Base-by-base conservation (phyloP, 441 rosid genomes). In the Eruca vesicaria region DNA sequence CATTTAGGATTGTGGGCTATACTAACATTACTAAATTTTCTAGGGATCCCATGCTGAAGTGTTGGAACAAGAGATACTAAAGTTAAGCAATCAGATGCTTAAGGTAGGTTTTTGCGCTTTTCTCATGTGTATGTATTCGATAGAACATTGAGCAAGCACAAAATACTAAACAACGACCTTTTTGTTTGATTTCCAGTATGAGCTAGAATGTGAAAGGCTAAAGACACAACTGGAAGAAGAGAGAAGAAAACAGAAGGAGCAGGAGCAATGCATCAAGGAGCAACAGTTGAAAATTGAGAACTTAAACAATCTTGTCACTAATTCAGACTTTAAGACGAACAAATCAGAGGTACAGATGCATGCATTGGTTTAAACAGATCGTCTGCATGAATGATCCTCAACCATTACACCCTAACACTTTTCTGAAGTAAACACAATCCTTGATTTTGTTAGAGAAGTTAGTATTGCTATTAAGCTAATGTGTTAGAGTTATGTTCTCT, bases 41-140 rank as follows among this genome's bases (percentile, higher is more conserved):
- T 73, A 95, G 99, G 98, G 98, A 81, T 92, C 97, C 60, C 97
- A 66, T 72, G 86, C 97, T 50, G 96, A 86, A 78, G 97, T 88
- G 78, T 78, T 92, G 81, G 99, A 89, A 81, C 94, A 90, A 82
- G 93, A 90, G 80, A 88, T 92, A 57, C 82, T 92, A 76, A 95
- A 89, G 62, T 78, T 95, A 72, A 85, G 98, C 83, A 95, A 94
- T 67, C 96, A 86, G 48, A 94, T 92, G 99, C 88, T 94, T 73
- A 89, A 87, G 96, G 97, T 90, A 81, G 74, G 18, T 57, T 78
- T 29, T 52, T 63, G 23, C 50, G 15, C 18, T n/a, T 55, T 6
- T 50, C 36, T 52, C 50, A 6, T 6, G 10, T 48, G 20, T 41
- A 20, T 58, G 18, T 10, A 23, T 63, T 57, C 53, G 2, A 26